phyloP scores from a whole-genome alignment of 2,329 filamentous ascomycete species.

The Pseudogymnoascus sp. region DNA sequence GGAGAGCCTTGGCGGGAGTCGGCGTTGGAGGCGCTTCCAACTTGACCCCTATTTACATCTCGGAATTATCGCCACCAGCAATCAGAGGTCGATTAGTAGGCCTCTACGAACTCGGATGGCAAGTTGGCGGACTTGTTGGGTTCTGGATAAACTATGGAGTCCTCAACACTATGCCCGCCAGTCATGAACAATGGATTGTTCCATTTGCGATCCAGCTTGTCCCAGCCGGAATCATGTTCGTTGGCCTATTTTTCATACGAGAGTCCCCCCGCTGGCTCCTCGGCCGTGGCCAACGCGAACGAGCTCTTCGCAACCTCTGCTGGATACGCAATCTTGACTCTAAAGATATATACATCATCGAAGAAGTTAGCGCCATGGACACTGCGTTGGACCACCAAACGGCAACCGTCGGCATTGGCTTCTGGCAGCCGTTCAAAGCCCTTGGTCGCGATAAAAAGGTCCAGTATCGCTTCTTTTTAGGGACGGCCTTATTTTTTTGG shows the following conservation, averaged over 20 bases:
- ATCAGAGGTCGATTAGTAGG: constrained; percentile 59
- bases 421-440: constrained; percentile 64
- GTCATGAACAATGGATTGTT: constrained; percentile 53
- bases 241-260: constrained; percentile 52
- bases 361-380: constrained; percentile 67
- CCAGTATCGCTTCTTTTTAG: constrained; percentile 66
- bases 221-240: constrained; percentile 54
- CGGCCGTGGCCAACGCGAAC: constrained; percentile 50
- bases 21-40: constrained; percentile 58
- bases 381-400: constrained; percentile 60
- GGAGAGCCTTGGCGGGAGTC: constrained; percentile 56
- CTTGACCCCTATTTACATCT: constrained; percentile 57
- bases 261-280: constrained; percentile 68
- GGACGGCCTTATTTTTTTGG: constrained; percentile 68
- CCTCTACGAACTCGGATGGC: constrained; percentile 60
- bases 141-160: constrained; percentile 63
- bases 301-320: constrained; percentile 51
- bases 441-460: constrained; percentile 49
- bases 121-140: constrained; percentile 55
- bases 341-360: constrained; percentile 59
- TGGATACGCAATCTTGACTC: constrained; percentile 56
- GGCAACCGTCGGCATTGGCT: constrained; percentile 58
- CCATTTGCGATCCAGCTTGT: constrained; percentile 59
- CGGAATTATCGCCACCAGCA: constrained; percentile 53
- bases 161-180: constrained; percentile 39